Evolutionary conservation across 352 stramenopile species (phyloP).

Genomic region (Phytophthora citrophthora): DNA sequence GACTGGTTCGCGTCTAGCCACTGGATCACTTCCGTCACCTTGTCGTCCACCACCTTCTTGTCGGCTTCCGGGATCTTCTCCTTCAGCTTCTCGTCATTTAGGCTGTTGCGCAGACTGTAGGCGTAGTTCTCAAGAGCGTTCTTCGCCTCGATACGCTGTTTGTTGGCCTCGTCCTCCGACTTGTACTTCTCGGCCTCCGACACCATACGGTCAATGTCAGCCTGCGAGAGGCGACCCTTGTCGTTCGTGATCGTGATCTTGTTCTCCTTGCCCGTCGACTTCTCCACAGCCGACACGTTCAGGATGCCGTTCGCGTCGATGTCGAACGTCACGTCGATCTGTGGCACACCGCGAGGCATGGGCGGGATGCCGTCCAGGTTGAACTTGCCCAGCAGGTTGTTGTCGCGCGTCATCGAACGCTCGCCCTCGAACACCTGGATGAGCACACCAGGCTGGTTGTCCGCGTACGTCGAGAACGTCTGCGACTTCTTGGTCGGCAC

Average conservation of each 20-base stretch:
- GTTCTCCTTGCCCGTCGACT: conserved; percentile 96
- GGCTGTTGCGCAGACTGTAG: conserved; percentile 92
- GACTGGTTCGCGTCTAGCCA: conserved; percentile 97
- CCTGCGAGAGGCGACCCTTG: conserved; percentile 96
- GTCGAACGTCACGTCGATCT: conserved; percentile 92
- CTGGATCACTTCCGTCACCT: conserved; percentile 96
- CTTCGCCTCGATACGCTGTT: conserved; percentile 95
- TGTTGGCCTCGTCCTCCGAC: conserved; percentile 96
- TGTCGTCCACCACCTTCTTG: conserved; percentile 81
- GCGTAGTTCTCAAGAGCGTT: conserved; percentile 97
- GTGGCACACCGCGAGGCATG: conserved; percentile 88
- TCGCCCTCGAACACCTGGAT: conserved; percentile 95
- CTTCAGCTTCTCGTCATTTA: conserved; percentile 94
- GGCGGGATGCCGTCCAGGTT: conserved; percentile 87
- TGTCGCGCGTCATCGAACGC: conserved; percentile 94
- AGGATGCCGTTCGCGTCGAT: conserved; percentile 93
- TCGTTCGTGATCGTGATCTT: conserved; percentile 99
- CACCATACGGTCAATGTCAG: conserved; percentile 99
- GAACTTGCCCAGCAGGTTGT: conserved; percentile 92
- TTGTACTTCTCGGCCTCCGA: conserved; percentile 97
- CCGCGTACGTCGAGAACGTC: conserved; percentile 88
- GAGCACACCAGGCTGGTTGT: conserved; percentile 89
- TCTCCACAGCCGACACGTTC: conserved; percentile 92
- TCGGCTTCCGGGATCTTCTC: conserved; percentile 94
- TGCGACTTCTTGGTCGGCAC: conserved; percentile 88